These are phyloP conservation scores for Baorangia bicolor DNA, from an alignment of 768 basidiomycete genomes.

Conservation along the genomic window DNA sequence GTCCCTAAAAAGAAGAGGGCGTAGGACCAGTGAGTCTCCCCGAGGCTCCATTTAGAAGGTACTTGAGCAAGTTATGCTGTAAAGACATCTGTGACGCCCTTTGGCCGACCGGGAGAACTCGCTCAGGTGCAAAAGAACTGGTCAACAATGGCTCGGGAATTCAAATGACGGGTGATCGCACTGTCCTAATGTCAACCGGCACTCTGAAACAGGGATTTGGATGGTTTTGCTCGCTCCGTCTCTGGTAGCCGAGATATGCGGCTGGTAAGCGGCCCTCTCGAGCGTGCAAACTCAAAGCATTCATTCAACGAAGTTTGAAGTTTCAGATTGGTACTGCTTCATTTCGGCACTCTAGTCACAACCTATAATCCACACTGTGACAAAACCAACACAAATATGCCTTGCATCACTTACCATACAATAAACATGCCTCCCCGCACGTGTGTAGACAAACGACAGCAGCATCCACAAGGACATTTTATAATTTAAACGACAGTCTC, in stretches of 20 bases:
- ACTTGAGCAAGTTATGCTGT: background rate
- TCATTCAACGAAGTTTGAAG: no score
- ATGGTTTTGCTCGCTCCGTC: no score
- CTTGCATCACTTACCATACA: background rate
- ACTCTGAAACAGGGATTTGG: no score
- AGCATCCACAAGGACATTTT: background rate
- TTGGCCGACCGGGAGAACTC: no score
- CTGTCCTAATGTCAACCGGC: no score
- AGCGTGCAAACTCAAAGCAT: no score
- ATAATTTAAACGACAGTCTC: conserved; percentile 39
- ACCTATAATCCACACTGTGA: background rate
- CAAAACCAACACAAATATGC: background rate
- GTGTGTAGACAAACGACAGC: background rate
- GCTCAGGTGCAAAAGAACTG: background rate
- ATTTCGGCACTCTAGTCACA: background rate
- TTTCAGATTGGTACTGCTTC: no score
- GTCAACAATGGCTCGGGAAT: background rate
- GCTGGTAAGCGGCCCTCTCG: no score
- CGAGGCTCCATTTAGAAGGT: no score
- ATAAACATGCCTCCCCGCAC: background rate
- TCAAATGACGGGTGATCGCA: background rate
- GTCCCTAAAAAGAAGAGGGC: background rate
- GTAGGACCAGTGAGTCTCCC: background rate
- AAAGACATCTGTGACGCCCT: background rate
- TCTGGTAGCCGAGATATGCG: no score